Conservation (phyloP, 495 filamentous ascomycete genomes). For the Glarea lozoyensis region DNA sequence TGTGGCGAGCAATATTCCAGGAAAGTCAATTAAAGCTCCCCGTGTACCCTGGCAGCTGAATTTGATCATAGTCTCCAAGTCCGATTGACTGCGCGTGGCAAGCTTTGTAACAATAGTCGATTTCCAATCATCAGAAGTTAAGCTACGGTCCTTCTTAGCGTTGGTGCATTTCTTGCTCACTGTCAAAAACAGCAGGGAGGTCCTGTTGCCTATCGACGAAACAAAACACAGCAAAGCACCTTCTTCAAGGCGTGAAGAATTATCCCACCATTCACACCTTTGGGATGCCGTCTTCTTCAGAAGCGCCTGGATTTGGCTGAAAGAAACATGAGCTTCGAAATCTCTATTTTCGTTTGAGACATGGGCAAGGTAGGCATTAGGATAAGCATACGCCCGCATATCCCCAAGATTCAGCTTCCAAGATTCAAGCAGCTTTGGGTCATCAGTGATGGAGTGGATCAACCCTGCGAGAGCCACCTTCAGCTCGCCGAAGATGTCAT, state of each 20-base stretch:
- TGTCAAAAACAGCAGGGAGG: slow-evolving; percentile 45
- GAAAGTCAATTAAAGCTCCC: slow-evolving; percentile 57
- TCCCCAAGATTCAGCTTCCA: slow-evolving; percentile 19
- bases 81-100: slow-evolving; percentile 20
- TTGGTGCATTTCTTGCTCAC: slow-evolving; percentile 16
- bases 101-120: slow-evolving; percentile 19
- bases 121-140: slow-evolving; percentile 11
- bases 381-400: slow-evolving; percentile 23
- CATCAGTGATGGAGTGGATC: slow-evolving; percentile 22
- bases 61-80: slow-evolving; percentile 20
- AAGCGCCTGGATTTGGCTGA: slow-evolving; percentile 43
- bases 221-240: slow-evolving; percentile 54
- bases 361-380: slow-evolving; percentile 20
- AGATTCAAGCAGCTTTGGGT: slow-evolving; percentile 15
- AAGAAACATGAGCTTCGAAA: slow-evolving; percentile 43
- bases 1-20: slow-evolving; percentile 54
- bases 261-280: slow-evolving; percentile 52
- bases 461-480: slow-evolving; percentile 43
- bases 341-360: slow-evolving; percentile 38
- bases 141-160: slow-evolving; percentile 13
- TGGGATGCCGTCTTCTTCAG: slow-evolving; percentile 21
- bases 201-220: slow-evolving; percentile 29
- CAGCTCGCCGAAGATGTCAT: slow-evolving; percentile 56
- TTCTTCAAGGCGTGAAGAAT: slow-evolving; percentile 43
- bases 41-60: slow-evolving; percentile 14